phyloP scores from a whole-genome alignment of 2,329 filamentous ascomycete genomes.

The Thelonectria rubi region DNA sequence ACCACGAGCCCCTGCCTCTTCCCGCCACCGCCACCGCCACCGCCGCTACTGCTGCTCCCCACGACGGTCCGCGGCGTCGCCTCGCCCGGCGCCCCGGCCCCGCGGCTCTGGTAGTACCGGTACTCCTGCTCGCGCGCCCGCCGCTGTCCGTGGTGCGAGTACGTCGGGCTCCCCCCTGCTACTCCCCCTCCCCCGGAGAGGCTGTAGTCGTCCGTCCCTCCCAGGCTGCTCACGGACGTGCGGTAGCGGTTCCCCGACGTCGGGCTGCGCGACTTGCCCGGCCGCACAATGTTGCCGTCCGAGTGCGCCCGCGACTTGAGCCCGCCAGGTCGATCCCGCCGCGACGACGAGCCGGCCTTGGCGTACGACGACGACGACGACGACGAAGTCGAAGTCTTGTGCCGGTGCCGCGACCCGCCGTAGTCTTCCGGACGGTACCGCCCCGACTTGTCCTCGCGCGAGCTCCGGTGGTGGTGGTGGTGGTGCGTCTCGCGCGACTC shows the following conservation, averaged over 20 bases:
- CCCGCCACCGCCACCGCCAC: not conserved
- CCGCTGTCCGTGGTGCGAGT: slow-evolving; percentile 5
- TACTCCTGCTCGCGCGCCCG: slow-evolving; percentile 43
- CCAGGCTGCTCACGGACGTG: slow-evolving; percentile 27
- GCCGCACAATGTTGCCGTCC: slow-evolving; percentile 27
- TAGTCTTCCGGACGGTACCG: slow-evolving; percentile 34
- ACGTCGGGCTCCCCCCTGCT: slow-evolving; percentile 6
- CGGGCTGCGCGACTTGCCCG: slow-evolving; percentile 33
- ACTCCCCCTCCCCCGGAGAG: slow-evolving; percentile 26
- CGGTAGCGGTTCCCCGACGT: slow-evolving; percentile 34
- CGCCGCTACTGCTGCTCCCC: slow-evolving; percentile 17
- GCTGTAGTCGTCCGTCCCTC: slow-evolving; percentile 26
- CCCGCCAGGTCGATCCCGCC: slow-evolving; percentile 25
- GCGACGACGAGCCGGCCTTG: slow-evolving; percentile 30
- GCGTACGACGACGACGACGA: slow-evolving; percentile 16
- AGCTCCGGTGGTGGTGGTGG: slow-evolving; percentile 21
- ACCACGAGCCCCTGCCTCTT: slow-evolving; percentile 32
- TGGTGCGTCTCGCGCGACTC: slow-evolving; percentile 27
- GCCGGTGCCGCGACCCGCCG: slow-evolving; percentile 29
- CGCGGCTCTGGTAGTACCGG: slow-evolving; percentile 41
- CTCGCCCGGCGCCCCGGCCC: slow-evolving; percentile 8
- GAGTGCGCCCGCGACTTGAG: slow-evolving; percentile 30
- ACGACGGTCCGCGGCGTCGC: slow-evolving; percentile 31
- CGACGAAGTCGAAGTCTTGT: slow-evolving; percentile 24
- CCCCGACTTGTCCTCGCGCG: slow-evolving; percentile 26